Percentiles rank a stretch among this genome's conserved stretches.
These are phyloP conservation scores for Urtica urens DNA, from an alignment of 306 rosid species.

Conservation along the genomic window DNA sequence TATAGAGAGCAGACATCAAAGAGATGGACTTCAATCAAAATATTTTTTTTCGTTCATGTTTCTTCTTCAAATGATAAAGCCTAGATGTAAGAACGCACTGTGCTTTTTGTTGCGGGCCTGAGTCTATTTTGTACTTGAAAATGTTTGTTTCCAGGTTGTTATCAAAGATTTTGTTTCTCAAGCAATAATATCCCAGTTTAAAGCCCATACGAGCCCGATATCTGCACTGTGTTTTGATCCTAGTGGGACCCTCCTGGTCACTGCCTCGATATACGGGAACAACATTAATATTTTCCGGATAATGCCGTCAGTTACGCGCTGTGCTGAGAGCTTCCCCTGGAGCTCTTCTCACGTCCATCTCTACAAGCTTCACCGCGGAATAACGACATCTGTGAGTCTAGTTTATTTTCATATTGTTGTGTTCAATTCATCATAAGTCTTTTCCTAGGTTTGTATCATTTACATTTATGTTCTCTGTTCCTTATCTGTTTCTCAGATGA, in stretches of 20 bases:
- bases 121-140: not conserved
- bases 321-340: slow-evolving; percentile 49
- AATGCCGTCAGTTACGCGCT: slow-evolving; percentile 57
- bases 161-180: slow-evolving; percentile 65
- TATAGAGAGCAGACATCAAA: too few species aligned
- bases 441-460: slow-evolving; percentile 16
- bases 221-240: slow-evolving; percentile 87
- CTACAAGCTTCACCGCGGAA: slow-evolving; percentile 88
- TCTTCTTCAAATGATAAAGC: too few species aligned
- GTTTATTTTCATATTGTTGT: slow-evolving; percentile 10
- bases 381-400: slow-evolving; percentile 74
- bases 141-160: slow-evolving; percentile 46
- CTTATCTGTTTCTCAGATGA: slow-evolving; percentile 55
- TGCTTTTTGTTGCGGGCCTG: not conserved
- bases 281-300: slow-evolving; percentile 76
- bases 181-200: slow-evolving; percentile 69
- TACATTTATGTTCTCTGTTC: too few species aligned
- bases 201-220: slow-evolving; percentile 84
- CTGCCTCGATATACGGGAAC: slow-evolving; percentile 81
- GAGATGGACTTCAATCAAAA: too few species aligned
- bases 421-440: slow-evolving; percentile 17
- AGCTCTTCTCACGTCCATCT: slow-evolving; percentile 76
- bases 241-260: slow-evolving; percentile 84
- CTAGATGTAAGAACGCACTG: too few species aligned
- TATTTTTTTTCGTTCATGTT: not conserved